phyloP scores from a whole-genome alignment of 1,284 basidiomycete species.

The Cryptococcus amylolentus region DNA sequence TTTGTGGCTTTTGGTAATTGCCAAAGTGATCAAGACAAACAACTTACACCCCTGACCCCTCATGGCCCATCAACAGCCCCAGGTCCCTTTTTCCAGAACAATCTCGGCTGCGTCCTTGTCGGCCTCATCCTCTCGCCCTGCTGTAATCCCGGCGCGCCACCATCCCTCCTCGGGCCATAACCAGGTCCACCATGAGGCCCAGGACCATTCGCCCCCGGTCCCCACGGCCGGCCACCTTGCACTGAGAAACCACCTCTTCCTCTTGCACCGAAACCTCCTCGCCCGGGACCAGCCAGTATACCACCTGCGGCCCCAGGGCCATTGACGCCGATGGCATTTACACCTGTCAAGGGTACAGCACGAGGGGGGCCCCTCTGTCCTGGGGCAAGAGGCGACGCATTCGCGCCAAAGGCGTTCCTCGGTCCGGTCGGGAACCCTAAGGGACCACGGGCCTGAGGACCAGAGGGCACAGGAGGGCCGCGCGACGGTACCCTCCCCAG shows the following conservation, averaged over 20 bases:
- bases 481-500: slow-evolving; percentile 9
- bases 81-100: slow-evolving; percentile 31
- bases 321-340: slow-evolving; percentile 9
- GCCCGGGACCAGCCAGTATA: slow-evolving; percentile 3
- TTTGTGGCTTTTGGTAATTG: background rate
- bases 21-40: background rate
- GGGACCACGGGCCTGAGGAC: background rate
- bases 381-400: background rate
- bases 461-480: background rate
- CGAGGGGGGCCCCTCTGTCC: slow-evolving; percentile 1
- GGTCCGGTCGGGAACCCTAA: background rate
- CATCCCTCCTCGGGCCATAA: slow-evolving; percentile 1
- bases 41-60: background rate
- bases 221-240: background rate
- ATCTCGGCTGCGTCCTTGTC: slow-evolving; percentile 19
- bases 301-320: background rate
- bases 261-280: slow-evolving; percentile 1
- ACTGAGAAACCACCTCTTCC: background rate
- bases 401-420: too few species aligned
- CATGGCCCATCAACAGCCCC: slow-evolving; percentile 13
- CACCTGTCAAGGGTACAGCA: slow-evolving; percentile 12
- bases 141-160: slow-evolving; percentile 1
- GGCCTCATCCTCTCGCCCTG: slow-evolving; percentile 12
- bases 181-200: background rate
- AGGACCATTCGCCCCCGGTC: slow-evolving; percentile 3